Evolutionary conservation across 2,329 filamentous ascomycete genomes (phyloP).

Genomic region (Leptographium galeiforme): DNA sequence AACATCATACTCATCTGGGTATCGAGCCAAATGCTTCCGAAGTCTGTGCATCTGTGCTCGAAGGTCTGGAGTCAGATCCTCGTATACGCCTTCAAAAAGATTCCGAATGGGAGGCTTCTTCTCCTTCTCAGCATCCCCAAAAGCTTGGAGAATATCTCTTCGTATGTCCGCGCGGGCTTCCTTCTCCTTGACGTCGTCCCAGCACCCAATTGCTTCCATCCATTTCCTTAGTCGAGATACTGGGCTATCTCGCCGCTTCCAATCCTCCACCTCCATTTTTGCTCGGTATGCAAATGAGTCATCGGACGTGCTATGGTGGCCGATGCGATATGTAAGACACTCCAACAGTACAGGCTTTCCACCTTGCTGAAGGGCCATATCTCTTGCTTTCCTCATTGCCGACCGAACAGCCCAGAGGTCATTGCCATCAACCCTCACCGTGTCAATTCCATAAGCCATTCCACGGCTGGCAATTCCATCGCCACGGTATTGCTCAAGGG

Average conservation of each 20-base stretch:
- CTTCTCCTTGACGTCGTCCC: slow-evolving; percentile 75
- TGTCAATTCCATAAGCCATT: slow-evolving; percentile 72
- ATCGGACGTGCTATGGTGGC: slow-evolving; percentile 87
- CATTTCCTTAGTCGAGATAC: slow-evolving; percentile 39
- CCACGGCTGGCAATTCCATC: slow-evolving; percentile 70
- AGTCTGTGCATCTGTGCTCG: slow-evolving; percentile 62
- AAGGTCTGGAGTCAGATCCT: slow-evolving; percentile 52
- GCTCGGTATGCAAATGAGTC: slow-evolving; percentile 95
- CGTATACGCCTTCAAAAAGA: slow-evolving; percentile 84
- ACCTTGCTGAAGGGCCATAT: slow-evolving; percentile 66
- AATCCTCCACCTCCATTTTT: slow-evolving; percentile 80
- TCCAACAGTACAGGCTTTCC: slow-evolving; percentile 78
- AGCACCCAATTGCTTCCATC: slow-evolving; percentile 70
- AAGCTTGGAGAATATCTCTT: slow-evolving; percentile 62
- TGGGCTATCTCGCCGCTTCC: slow-evolving; percentile 42
- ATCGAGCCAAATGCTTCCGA: slow-evolving; percentile 64
- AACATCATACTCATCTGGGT: slow-evolving; percentile 81
- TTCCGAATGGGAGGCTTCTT: slow-evolving; percentile 60
- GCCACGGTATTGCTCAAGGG: slow-evolving; percentile 67
- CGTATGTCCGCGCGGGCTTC: slow-evolving; percentile 21
- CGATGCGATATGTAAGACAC: slow-evolving; percentile 96
- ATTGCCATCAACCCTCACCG: slow-evolving; percentile 69
- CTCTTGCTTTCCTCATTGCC: slow-evolving; percentile 56
- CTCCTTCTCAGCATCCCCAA: slow-evolving; percentile 68
- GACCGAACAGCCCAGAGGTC: slow-evolving; percentile 67